phyloP scores from a whole-genome alignment of 2,329 filamentous ascomycete species.

The Xylaria sp. region DNA sequence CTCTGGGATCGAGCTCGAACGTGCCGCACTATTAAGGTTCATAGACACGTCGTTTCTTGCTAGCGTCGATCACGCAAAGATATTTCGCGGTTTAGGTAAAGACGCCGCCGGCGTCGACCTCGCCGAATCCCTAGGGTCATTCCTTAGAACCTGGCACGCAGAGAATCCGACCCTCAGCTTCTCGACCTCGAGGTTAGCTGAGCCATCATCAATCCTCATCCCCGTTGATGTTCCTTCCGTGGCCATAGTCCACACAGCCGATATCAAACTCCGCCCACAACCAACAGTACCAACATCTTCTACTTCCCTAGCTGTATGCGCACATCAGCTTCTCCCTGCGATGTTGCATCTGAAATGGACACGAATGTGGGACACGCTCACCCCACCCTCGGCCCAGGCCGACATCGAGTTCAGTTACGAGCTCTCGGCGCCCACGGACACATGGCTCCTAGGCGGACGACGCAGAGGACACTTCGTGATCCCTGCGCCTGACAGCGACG shows the following conservation, averaged over 20 bases:
- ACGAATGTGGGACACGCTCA: slow-evolving; percentile 67
- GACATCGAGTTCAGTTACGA: slow-evolving; percentile 86
- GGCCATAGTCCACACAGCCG: slow-evolving; percentile 83
- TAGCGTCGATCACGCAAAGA: slow-evolving; percentile 59
- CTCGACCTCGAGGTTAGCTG: slow-evolving; percentile 50
- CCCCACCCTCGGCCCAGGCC: slow-evolving; percentile 46
- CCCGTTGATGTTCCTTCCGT: slow-evolving; percentile 90
- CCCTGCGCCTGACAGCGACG: slow-evolving; percentile 50
- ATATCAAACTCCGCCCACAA: slow-evolving; percentile 65
- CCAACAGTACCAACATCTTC: slow-evolving; percentile 48
- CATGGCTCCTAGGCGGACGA: slow-evolving; percentile 87
- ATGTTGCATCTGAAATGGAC: slow-evolving; percentile 72
- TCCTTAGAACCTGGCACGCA: slow-evolving; percentile 55
- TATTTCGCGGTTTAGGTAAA: slow-evolving; percentile 63
- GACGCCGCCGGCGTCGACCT: slow-evolving; percentile 52
- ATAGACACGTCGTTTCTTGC: slow-evolving; percentile 62
- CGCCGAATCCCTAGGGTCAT: slow-evolving; percentile 46
- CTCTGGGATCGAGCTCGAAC: slow-evolving; percentile 65
- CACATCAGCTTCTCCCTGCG: slow-evolving; percentile 74
- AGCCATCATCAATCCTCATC: slow-evolving; percentile 77
- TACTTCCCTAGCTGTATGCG: slow-evolving; percentile 58
- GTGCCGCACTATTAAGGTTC: slow-evolving; percentile 63
- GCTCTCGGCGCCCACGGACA: slow-evolving; percentile 76
- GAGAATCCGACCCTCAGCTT: slow-evolving; percentile 51
- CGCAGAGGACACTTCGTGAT: slow-evolving; percentile 82